Evolutionary conservation across 2,329 filamentous ascomycete species (phyloP).

Genomic region (Paraconiothyrium brasiliense): DNA sequence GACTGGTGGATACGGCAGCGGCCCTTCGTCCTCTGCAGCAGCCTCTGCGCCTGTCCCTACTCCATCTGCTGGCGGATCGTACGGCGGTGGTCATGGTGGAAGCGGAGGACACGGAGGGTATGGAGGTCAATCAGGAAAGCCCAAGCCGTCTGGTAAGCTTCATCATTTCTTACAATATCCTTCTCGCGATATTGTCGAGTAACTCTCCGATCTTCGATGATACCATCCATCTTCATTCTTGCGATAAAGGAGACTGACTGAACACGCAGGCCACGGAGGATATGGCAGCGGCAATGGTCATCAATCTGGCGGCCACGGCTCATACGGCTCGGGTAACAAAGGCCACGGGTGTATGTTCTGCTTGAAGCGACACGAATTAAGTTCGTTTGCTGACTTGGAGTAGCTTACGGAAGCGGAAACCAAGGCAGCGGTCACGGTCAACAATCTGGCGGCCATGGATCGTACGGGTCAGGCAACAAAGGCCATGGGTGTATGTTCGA

Average conservation of each 20-base stretch:
- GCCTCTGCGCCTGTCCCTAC: not conserved
- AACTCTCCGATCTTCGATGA: no score
- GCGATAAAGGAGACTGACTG: not conserved
- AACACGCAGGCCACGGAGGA: not conserved
- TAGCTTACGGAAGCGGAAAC: not conserved
- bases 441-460: no score
- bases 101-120: not conserved
- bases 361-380: no score
- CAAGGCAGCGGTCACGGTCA: not conserved
- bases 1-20: slow-evolving; percentile 10
- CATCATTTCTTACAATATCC: no score
- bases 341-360: not conserved
- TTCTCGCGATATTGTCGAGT: no score
- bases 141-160: not conserved
- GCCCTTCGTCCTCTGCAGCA: not conserved
- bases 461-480: not conserved
- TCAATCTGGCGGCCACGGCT: not conserved
- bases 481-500: not conserved
- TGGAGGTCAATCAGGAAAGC: not conserved
- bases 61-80: not conserved
- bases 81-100: not conserved
- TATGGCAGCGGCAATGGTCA: not conserved
- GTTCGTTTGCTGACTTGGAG: no score
- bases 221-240: not conserved
- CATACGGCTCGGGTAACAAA: not conserved